These are phyloP conservation scores for Lachnellula subtilissima DNA, from an alignment of 2,329 filamentous ascomycete genomes.

Conservation along the genomic window DNA sequence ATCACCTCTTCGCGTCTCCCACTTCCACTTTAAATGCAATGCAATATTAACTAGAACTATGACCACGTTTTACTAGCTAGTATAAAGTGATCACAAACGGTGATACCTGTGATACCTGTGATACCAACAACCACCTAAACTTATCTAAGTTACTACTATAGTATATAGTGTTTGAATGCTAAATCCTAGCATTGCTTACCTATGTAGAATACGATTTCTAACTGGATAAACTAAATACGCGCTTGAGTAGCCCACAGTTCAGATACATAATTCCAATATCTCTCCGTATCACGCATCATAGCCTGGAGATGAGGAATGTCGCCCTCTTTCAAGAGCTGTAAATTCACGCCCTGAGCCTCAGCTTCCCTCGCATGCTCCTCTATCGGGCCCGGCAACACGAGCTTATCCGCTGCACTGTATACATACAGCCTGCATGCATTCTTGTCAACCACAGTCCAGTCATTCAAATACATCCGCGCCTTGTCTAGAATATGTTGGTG, in stretches of 20 bases:
- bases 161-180: no score
- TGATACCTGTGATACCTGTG: no score
- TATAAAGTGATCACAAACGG: no score
- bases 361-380: constrained; percentile 18
- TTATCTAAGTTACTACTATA: no score
- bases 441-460: constrained; percentile 11
- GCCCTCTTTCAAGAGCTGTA: constrained; percentile 8
- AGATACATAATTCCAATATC: constrained; percentile 17
- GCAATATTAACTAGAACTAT: no score
- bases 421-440: constrained; percentile 20
- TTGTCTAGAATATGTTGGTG: constrained; percentile 2
- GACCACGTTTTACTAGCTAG: no score
- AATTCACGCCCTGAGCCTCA: constrained; percentile 6
- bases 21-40: no score
- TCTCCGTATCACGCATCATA: constrained; percentile 14
- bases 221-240: no score
- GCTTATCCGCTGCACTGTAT: constrained; percentile 17
- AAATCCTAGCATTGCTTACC: no score
- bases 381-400: constrained; percentile 12
- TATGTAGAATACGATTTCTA: no score
- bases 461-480: constrained; percentile 7
- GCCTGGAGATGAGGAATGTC: constrained; percentile 18
- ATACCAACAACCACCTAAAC: no score
- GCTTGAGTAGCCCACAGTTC: constrained; percentile 5
- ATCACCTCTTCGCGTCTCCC: no score